These are phyloP conservation scores for Talaromyces sp. DNA, from an alignment of 2,329 filamentous ascomycete species.

Conservation along the genomic window DNA sequence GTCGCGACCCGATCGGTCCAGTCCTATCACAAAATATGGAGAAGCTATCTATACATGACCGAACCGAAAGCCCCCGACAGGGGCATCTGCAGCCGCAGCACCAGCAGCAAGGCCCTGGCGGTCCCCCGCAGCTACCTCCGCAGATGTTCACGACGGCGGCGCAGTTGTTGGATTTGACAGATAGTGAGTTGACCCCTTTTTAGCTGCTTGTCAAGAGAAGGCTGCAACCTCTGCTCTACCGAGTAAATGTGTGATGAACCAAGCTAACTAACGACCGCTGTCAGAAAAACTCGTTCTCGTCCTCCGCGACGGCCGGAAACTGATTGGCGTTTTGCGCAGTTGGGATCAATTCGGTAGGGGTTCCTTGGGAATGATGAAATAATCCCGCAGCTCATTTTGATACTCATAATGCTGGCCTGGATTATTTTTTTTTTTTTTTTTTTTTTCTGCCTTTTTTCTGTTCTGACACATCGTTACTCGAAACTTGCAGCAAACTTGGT, in stretches of 20 bases:
- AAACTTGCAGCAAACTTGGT: conserved; percentile 73
- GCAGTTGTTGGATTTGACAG: conserved; percentile 89
- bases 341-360: conserved; percentile 94
- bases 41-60: conserved; percentile 9
- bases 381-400: not conserved
- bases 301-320: conserved; percentile 86
- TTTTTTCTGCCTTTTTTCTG: too few species aligned
- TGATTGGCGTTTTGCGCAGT: conserved; percentile 85
- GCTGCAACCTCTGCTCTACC: not conserved
- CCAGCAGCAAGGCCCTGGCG: conserved; percentile 25
- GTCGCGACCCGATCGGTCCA: not conserved
- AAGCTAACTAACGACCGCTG: conserved; percentile 14
- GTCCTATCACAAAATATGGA: conserved; percentile 3
- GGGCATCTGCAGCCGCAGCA: conserved; percentile 10
- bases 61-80: conserved; percentile 6
- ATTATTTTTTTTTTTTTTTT: not conserved
- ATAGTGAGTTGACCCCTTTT: conserved; percentile 63
- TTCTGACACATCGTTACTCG: not conserved
- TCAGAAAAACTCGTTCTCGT: conserved; percentile 91
- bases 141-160: conserved; percentile 99
- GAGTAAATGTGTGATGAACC: conserved; percentile 1
- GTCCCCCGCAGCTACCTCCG: conserved; percentile 50
- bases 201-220: not conserved
- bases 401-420: not conserved
- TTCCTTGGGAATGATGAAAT: not conserved